Evolutionary conservation across 1,284 basidiomycete species (phyloP).

Genomic region (Wallemia mellicola): DNA sequence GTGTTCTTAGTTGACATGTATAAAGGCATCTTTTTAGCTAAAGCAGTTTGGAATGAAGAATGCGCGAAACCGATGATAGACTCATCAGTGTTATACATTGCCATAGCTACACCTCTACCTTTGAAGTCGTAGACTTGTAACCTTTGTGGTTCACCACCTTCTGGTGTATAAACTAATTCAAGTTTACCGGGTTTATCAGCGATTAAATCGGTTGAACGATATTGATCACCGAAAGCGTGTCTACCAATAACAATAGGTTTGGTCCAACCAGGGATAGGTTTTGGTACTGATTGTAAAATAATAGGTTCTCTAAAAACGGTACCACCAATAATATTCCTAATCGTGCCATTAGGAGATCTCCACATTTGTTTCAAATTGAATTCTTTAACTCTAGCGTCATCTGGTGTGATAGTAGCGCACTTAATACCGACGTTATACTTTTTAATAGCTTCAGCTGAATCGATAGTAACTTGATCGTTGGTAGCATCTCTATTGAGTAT

Average conservation of each 20-base stretch:
- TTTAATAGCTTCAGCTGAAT: constrained; percentile 70
- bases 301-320: constrained; percentile 95
- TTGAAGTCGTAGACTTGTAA: constrained; percentile 64
- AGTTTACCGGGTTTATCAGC: constrained; percentile 66
- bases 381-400: constrained; percentile 76
- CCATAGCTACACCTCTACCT: constrained; percentile 43
- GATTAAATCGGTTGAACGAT: constrained; percentile 66
- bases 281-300: constrained; percentile 63
- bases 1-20: constrained; percentile 15
- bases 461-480: constrained; percentile 71
- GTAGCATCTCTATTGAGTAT: constrained; percentile 82
- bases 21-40: constrained; percentile 72
- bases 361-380: constrained; percentile 97
- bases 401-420: constrained; percentile 95
- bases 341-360: constrained; percentile 85
- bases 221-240: constrained; percentile 88
- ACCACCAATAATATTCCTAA: constrained; percentile 86
- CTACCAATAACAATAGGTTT: constrained; percentile 91
- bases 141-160: constrained; percentile 23
- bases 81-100: constrained; percentile 20
- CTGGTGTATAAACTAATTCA: constrained; percentile 59
- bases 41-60: constrained; percentile 94
- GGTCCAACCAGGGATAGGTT: constrained; percentile 79
- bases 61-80: constrained; percentile 87
- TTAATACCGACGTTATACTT: constrained; percentile 77